phyloP scores from a whole-genome alignment of 2,329 filamentous ascomycete species.

The Chalara sp. region DNA sequence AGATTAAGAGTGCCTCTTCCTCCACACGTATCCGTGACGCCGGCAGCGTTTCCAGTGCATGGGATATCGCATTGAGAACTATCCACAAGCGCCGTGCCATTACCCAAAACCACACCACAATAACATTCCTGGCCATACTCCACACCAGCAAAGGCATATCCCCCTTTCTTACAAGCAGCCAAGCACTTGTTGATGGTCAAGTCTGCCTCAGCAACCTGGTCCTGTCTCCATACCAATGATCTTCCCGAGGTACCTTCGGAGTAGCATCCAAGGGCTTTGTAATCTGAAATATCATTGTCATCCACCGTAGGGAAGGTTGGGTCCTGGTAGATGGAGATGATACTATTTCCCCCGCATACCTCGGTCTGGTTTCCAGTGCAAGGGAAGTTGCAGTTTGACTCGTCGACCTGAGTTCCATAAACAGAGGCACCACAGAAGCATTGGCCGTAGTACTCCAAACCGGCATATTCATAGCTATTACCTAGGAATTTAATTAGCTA shows the following conservation, averaged over 20 bases:
- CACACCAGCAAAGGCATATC: constrained; percentile 33
- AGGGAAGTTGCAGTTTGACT: constrained; percentile 19
- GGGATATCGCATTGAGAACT: neutral
- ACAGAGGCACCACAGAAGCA: constrained; percentile 30
- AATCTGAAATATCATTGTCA: constrained; percentile 23
- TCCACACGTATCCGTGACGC: constrained; percentile 26
- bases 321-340: constrained; percentile 28
- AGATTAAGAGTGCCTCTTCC: constrained; percentile 27
- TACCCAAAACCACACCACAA: constrained; percentile 31
- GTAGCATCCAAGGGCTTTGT: constrained; percentile 32
- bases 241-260: constrained; percentile 27
- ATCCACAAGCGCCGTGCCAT: constrained; percentile 4
- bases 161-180: constrained; percentile 29
- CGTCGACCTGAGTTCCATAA: constrained; percentile 19
- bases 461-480: constrained; percentile 30
- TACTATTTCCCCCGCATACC: constrained; percentile 20
- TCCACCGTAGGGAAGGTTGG: constrained; percentile 25
- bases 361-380: constrained; percentile 20
- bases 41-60: constrained; percentile 25
- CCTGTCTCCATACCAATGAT: constrained; percentile 25
- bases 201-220: constrained; percentile 22
- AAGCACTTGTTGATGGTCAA: constrained; percentile 31
- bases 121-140: constrained; percentile 34
- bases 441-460: constrained; percentile 23
- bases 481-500: constrained; percentile 9